Percentiles rank a stretch among this genome's conserved stretches.
Evolutionary conservation across 768 basidiomycete species (phyloP).

Genomic region (Boletus pseudo-olivaceus): DNA sequence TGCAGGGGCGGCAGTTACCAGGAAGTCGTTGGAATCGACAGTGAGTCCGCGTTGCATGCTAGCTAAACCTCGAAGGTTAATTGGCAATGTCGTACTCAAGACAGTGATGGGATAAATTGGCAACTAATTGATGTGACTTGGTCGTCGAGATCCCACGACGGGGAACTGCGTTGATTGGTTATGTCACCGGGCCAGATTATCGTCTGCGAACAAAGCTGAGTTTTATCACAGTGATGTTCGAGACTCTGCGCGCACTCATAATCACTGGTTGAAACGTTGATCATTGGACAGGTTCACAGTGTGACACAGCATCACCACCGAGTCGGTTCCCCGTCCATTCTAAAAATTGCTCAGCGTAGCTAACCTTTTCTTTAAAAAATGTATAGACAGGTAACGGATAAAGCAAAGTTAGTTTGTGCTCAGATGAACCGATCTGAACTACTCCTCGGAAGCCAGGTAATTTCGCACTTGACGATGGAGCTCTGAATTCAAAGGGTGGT

Average conservation of each 20-base stretch:
- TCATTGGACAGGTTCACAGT: no score
- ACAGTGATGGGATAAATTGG: neutral
- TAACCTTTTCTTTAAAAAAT: neutral
- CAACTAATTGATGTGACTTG: neutral
- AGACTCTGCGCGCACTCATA: no score
- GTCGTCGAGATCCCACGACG: constrained; percentile 16
- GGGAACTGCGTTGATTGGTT: constrained; percentile 6
- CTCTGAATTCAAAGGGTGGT: neutral
- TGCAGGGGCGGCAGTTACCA: constrained; percentile 26
- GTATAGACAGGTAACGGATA: neutral
- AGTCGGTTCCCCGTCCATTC: neutral
- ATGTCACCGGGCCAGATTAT: neutral
- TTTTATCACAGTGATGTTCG: neutral
- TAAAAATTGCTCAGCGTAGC: neutral
- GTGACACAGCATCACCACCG: neutral
- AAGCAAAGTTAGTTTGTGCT: neutral
- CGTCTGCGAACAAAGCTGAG: constrained; percentile 1
- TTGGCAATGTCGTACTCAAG: neutral
- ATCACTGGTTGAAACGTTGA: no score
- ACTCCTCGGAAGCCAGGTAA: neutral
- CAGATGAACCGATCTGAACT: neutral
- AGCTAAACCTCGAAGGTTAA: constrained; percentile 1
- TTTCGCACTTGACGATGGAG: neutral
- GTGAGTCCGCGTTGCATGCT: constrained; percentile 10
- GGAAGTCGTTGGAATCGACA: constrained; percentile 9